These are phyloP conservation scores for Globisporangium cylindrosporum DNA, from an alignment of 352 stramenopile species.

Conservation along the genomic window DNA sequence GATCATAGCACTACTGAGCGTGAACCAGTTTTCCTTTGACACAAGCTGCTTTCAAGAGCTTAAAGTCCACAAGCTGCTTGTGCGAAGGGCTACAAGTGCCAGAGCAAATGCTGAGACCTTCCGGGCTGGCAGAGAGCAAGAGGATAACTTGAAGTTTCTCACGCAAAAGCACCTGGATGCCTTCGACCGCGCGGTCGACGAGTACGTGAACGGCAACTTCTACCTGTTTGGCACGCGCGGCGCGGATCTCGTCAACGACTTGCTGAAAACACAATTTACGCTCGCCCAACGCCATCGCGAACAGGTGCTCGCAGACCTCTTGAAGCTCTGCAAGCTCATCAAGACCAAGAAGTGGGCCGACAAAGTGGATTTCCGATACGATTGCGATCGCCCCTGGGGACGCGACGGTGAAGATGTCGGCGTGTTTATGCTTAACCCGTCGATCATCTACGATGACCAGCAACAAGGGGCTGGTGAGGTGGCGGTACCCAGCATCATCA, in stretches of 20 bases:
- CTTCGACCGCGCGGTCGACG: slow-evolving; percentile 53
- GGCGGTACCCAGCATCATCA: slow-evolving; percentile 51
- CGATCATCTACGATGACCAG: slow-evolving; percentile 47
- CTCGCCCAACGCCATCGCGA: slow-evolving; percentile 51
- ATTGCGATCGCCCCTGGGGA: slow-evolving; percentile 65
- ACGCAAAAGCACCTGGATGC: slow-evolving; percentile 36
- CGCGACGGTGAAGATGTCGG: slow-evolving; percentile 40
- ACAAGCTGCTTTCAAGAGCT: slow-evolving; percentile 39
- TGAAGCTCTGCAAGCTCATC: slow-evolving; percentile 52
- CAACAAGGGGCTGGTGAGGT: slow-evolving; percentile 16
- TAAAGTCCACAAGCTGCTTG: slow-evolving; percentile 32
- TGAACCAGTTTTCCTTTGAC: slow-evolving; percentile 36
- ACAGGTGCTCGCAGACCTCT: slow-evolving; percentile 47
- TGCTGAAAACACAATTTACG: slow-evolving; percentile 51
- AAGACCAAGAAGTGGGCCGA: slow-evolving; percentile 67
- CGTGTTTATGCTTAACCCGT: slow-evolving; percentile 49
- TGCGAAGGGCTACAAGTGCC: background rate
- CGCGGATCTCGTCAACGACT: slow-evolving; percentile 51
- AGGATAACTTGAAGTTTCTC: slow-evolving; percentile 40
- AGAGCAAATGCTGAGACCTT: background rate
- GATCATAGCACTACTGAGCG: slow-evolving; percentile 35
- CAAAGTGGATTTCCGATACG: slow-evolving; percentile 72
- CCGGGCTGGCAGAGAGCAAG: no score
- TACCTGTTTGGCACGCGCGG: slow-evolving; percentile 51
- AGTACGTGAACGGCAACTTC: slow-evolving; percentile 72